These are phyloP conservation scores for Hirsutella rhossiliensis DNA, from an alignment of 2,329 filamentous ascomycete species.

Conservation along the genomic window DNA sequence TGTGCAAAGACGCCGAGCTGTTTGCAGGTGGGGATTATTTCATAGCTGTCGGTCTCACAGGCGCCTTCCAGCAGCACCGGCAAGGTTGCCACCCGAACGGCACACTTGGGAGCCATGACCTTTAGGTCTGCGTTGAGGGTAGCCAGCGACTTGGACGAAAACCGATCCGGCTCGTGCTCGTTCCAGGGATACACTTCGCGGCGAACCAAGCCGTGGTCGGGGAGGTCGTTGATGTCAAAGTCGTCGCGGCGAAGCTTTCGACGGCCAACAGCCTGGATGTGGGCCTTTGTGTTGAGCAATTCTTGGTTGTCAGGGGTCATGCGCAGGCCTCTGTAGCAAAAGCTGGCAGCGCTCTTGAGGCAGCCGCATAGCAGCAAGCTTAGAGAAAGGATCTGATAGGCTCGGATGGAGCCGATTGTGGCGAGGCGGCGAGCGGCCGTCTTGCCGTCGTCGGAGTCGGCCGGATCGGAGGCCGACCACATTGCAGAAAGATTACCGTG, in stretches of 20 bases:
- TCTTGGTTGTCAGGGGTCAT: constrained; percentile 42
- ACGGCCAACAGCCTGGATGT: constrained; percentile 40
- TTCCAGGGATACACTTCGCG: constrained; percentile 63
- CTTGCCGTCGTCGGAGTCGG: constrained; percentile 19
- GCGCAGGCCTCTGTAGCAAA: constrained; percentile 49
- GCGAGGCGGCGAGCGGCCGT: constrained; percentile 29
- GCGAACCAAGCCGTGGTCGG: constrained; percentile 58
- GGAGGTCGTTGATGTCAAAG: constrained; percentile 43
- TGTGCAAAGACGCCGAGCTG: constrained; percentile 89
- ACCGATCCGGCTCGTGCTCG: constrained; percentile 54
- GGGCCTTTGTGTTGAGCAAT: constrained; percentile 38
- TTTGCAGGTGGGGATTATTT: constrained; percentile 46
- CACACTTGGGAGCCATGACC: constrained; percentile 66
- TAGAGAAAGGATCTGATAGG: constrained; percentile 46
- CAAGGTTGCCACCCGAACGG: constrained; percentile 63
- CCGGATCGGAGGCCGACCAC: constrained; percentile 18
- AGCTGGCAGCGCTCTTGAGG: constrained; percentile 53
- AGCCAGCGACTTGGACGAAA: constrained; percentile 54
- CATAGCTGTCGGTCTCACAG: constrained; percentile 34
- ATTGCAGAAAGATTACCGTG: constrained; percentile 28
- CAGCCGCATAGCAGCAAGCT: constrained; percentile 54
- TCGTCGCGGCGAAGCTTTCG: constrained; percentile 32
- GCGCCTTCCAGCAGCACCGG: constrained; percentile 55
- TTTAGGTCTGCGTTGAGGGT: constrained; percentile 61
- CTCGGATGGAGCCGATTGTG: constrained; percentile 38